Percentiles rank a stretch among this genome's conserved stretches.
Evolutionary conservation across 345 rosid species (phyloP).

Genomic region (Sisymbrium irio): DNA sequence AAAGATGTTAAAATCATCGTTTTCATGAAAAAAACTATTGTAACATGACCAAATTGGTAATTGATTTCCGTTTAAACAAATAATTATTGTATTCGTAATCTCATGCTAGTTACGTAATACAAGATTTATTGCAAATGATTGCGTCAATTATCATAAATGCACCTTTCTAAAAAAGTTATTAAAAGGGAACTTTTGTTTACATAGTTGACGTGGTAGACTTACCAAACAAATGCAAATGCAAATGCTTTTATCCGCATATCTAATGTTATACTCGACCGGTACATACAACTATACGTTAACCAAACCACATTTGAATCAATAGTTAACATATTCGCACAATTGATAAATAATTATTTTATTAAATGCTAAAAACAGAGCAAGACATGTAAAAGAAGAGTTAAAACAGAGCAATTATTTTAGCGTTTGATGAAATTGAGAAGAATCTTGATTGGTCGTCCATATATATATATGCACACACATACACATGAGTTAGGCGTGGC

Average conservation of each 20-base stretch:
- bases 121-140: not conserved
- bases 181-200: not conserved
- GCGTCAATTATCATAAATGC: not conserved
- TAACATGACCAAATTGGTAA: not conserved
- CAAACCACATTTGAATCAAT: not conserved
- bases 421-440: not conserved
- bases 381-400: not conserved
- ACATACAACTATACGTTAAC: not conserved
- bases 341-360: not conserved
- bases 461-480: slow-evolving; percentile 4
- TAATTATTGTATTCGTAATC: not conserved
- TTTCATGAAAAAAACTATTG: not conserved
- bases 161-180: not conserved
- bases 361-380: slow-evolving; percentile 14
- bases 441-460: slow-evolving; percentile 7
- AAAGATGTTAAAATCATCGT: not conserved
- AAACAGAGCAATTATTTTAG: not conserved
- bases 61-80: not conserved
- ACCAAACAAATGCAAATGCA: no score
- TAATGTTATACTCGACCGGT: not conserved
- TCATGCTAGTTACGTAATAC: not conserved
- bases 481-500: slow-evolving; percentile 16
- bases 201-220: not conserved
- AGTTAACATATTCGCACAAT: not conserved
- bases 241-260: not conserved